Conservation (phyloP, 1,139 yeast genomes). For the Magnusiomyces suaveolens region DNA sequence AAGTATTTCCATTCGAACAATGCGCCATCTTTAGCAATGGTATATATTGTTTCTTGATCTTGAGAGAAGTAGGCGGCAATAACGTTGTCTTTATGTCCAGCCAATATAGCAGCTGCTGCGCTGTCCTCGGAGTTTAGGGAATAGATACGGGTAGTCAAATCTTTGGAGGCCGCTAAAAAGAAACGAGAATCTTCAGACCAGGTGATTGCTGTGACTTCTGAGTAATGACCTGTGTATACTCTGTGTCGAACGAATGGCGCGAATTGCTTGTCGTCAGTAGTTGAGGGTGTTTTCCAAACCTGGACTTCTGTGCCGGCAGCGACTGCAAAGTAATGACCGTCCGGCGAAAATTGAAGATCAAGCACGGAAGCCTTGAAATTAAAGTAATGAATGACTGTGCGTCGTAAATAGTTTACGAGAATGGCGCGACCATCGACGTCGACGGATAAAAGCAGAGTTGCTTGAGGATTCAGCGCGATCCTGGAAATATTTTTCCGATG, state of each 20-base stretch:
- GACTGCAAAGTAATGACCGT: conserved; percentile 78
- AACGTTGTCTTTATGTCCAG: conserved; percentile 90
- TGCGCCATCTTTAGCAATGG: conserved; percentile 93
- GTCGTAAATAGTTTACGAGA: conserved; percentile 69
- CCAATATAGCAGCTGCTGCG: conserved; percentile 72
- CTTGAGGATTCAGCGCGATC: conserved; percentile 75
- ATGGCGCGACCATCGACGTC: conserved; percentile 89
- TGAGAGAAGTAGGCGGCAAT: conserved; percentile 76
- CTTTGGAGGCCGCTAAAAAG: conserved; percentile 77
- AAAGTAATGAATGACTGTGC: conserved; percentile 90
- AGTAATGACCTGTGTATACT: conserved; percentile 86
- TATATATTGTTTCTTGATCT: conserved; percentile 80
- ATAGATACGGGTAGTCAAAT: conserved; percentile 80
- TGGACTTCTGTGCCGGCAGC: conserved; percentile 78
- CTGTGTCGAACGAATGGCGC: conserved; percentile 92
- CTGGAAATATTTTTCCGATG: conserved; percentile 77
- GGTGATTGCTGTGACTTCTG: conserved; percentile 63
- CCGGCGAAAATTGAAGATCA: conserved; percentile 77
- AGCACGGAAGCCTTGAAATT: conserved; percentile 74
- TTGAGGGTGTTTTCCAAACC: conserved; percentile 87
- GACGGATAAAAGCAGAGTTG: conserved; percentile 70
- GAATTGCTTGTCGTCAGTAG: conserved; percentile 62
- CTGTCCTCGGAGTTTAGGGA: conserved; percentile 67
- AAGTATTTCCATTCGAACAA: conserved; percentile 84
- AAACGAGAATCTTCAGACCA: conserved; percentile 93